phyloP scores from a whole-genome alignment of 139 green algal genomes.

The Dunaliella sp. region DNA sequence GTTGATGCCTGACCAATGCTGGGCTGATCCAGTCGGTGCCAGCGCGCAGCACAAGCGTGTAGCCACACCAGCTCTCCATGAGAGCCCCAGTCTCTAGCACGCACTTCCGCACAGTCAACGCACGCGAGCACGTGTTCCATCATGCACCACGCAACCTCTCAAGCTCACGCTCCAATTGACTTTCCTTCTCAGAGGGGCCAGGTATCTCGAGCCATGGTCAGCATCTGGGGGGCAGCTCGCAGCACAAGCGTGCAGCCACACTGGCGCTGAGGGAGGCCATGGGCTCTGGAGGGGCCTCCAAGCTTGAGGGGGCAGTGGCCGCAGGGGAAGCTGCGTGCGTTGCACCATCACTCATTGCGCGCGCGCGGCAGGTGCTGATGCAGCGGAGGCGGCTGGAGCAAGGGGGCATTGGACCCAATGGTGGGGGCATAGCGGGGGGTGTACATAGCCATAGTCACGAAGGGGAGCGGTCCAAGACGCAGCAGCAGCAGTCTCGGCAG shows the following conservation, averaged over 20 bases:
- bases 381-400: not conserved
- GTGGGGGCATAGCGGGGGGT: not conserved
- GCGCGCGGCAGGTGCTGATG: not conserved
- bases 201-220: not conserved
- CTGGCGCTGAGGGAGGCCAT: not conserved
- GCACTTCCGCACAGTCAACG: too few species aligned
- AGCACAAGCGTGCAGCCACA: constrained; percentile 7
- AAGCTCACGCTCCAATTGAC: too few species aligned
- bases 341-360: not conserved
- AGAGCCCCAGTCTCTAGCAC: too few species aligned
- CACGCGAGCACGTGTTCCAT: too few species aligned
- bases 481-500: not conserved
- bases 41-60: too few species aligned
- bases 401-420: not conserved
- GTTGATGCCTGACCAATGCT: too few species aligned
- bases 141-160: too few species aligned
- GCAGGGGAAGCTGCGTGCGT: not conserved
- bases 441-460: too few species aligned
- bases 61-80: too few species aligned
- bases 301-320: not conserved
- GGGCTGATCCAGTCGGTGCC: too few species aligned
- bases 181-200: too few species aligned
- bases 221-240: not conserved
- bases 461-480: not conserved
- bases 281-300: not conserved